These are phyloP conservation scores for Pseudotsuga menziesii DNA, from an alignment of 75 land plant genomes.

Conservation along the genomic window DNA sequence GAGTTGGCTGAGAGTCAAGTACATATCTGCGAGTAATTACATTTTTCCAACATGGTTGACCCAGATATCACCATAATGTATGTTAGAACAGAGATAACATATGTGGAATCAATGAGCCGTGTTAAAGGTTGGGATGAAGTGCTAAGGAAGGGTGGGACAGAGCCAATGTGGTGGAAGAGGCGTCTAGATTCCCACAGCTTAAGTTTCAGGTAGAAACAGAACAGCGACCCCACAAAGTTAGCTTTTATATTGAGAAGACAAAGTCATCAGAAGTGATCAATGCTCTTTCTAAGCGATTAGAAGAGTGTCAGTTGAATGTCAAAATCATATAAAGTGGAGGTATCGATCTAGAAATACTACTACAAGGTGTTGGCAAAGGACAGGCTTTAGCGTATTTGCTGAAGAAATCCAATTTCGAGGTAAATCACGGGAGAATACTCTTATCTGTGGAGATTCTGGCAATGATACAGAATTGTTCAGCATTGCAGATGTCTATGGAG, in stretches of 20 bases:
- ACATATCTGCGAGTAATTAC: no score
- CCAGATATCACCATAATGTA: conserved; percentile 96
- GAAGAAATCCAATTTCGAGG: conserved; percentile 63
- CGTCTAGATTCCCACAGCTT: conserved; percentile 59
- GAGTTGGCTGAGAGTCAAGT: no score
- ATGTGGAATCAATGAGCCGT: conserved; percentile 77
- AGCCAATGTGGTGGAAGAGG: conserved; percentile 64
- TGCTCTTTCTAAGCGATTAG: conserved; percentile 41
- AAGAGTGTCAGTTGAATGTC: conserved; percentile 71
- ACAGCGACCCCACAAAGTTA: conserved; percentile 96
- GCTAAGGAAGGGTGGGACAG: conserved; percentile 87
- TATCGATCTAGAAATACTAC: conserved; percentile 81
- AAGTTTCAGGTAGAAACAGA: conserved; percentile 80
- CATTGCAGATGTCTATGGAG: conserved; percentile 91
- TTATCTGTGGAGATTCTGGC: conserved; percentile 99
- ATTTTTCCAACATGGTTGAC: no score
- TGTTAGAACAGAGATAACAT: conserved; percentile 96
- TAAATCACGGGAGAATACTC: conserved; percentile 63
- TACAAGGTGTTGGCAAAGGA: conserved; percentile 96
- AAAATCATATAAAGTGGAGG: conserved; percentile 98
- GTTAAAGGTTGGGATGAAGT: conserved; percentile 87
- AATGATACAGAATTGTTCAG: conserved; percentile 94
- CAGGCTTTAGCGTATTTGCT: conserved; percentile 92
- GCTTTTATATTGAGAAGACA: conserved; percentile 81
- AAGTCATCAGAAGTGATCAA: conserved; percentile 61